Percentiles rank a stretch among this genome's conserved stretches.
Conservation (phyloP, 805 yeast species). For the Schwanniomyces occidentalis region DNA sequence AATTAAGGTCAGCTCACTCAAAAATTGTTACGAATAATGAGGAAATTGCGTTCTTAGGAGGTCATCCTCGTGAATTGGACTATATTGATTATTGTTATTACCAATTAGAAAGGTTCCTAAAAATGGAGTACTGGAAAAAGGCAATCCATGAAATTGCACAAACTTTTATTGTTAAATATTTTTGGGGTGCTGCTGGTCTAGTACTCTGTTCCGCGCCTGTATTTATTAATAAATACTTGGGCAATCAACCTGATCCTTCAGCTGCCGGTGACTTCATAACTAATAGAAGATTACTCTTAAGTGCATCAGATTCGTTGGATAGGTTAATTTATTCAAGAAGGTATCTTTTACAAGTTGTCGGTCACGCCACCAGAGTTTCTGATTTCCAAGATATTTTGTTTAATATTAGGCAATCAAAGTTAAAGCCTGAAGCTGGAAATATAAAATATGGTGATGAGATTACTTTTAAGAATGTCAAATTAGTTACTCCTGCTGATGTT, state of each 20-base stretch:
- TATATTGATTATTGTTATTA: conserved; percentile 78
- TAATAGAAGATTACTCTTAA: conserved; percentile 76
- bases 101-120: conserved; percentile 73
- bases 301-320: conserved; percentile 87
- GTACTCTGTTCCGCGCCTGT: conserved; percentile 87
- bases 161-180: conserved; percentile 84
- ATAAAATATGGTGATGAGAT: conserved; percentile 52
- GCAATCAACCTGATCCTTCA: conserved; percentile 40
- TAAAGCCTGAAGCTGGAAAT: conserved; percentile 11
- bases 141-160: conserved; percentile 83
- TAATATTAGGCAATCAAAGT: conserved; percentile 36
- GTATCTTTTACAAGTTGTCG: conserved; percentile 78
- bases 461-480: conserved; percentile 72
- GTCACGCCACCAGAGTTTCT: conserved; percentile 74
- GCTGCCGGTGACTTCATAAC: conserved; percentile 86
- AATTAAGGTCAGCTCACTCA: conserved; percentile 79
- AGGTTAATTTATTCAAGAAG: conserved; percentile 82
- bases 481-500: conserved; percentile 83
- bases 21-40: conserved; percentile 77
- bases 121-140: conserved; percentile 72
- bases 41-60: conserved; percentile 83
- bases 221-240: conserved; percentile 59
- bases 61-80: conserved; percentile 77
- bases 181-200: conserved; percentile 95
- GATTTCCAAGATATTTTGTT: conserved; percentile 66